Evolutionary conservation across 2,329 filamentous ascomycete species (phyloP), one percentile per base, ranked within the genome.

Genomic region (Clarireedia monteithiana): DNA sequence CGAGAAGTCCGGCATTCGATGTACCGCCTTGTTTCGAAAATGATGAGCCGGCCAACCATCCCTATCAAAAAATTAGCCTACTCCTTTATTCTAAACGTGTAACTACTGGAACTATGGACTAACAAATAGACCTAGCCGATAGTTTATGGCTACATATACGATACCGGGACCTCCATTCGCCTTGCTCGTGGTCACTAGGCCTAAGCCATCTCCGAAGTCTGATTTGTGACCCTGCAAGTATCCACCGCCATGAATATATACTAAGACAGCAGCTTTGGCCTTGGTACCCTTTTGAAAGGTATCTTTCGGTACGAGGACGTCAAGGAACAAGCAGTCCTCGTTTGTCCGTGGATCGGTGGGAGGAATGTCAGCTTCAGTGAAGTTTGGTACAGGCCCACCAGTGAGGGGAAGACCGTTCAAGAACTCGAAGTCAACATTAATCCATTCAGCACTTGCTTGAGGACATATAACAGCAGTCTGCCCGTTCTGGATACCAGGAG

Each of bases 1-100:
- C 79, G 53, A 74, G 70, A 0, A 81, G 67, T 3, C 72, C 79
- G 6, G 73, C 74, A 62, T 82, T 82, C 3, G 75, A 68, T 12
- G 69, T 70, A 6, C 75, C 77, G 23, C n/a, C 68, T 26, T 56
- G 62, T 14, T 73, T 14, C 30, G 30, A 69, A 42, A 77, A 68
- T 23, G 66, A 74, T 27, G 2, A 72, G 72, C 14, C 78, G 69
- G 23, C 77, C 12, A 68, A 61, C 47, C 63, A 66, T 3, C 69
- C 51, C 51, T 53, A 38, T 23, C 12, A 30, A 34, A 20, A 6
- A 12, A 34, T 53, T 26, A 48, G 40, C 24, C 10, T 12, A 12
- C 30, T 34, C 9, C 10, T 12, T 34, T 34, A 34, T 34, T 34
- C 7, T 34, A 34, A 12, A 34, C 12, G 10, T 34, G 10, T 1